phyloP scores from a whole-genome alignment of 768 basidiomycete genomes.

The Kwoniella shandongensis region DNA sequence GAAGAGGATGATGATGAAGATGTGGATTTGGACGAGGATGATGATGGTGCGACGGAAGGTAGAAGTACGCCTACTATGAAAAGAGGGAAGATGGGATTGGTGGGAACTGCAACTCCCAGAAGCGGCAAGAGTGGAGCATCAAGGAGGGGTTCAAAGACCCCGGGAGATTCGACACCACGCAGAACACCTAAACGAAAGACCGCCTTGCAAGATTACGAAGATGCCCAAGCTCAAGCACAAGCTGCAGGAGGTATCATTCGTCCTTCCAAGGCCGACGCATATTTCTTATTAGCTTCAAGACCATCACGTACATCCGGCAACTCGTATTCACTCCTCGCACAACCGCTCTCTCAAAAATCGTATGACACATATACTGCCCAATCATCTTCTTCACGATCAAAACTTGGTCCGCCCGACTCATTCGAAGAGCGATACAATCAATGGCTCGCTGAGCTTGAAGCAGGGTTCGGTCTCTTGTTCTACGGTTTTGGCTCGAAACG shows the following conservation, averaged over 20 bases:
- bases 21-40: constrained; percentile 28
- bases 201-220: constrained; percentile 11
- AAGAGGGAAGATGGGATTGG: constrained; percentile 25
- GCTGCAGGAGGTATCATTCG: constrained; percentile 56
- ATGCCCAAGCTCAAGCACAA: neutral
- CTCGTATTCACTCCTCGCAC: constrained; percentile 72
- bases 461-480: constrained; percentile 84
- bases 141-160: constrained; percentile 3
- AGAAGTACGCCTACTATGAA: constrained; percentile 35
- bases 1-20: constrained; percentile 25
- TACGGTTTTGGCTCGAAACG: constrained; percentile 91
- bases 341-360: constrained; percentile 59
- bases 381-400: constrained; percentile 11
- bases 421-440: constrained; percentile 51
- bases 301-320: constrained; percentile 73
- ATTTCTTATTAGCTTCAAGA: constrained; percentile 60
- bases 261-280: constrained; percentile 77
- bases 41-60: constrained; percentile 29
- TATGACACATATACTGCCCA: constrained; percentile 33
- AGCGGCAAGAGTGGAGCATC: neutral
- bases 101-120: constrained; percentile 19
- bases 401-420: constrained; percentile 5
- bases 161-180: constrained; percentile 13
- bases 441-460: constrained; percentile 68
- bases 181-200: constrained; percentile 18